Evolutionary conservation across 2,329 filamentous ascomycete species (phyloP), one percentile per base, ranked within the genome.

Genomic region (Colletotrichum agaves): DNA sequence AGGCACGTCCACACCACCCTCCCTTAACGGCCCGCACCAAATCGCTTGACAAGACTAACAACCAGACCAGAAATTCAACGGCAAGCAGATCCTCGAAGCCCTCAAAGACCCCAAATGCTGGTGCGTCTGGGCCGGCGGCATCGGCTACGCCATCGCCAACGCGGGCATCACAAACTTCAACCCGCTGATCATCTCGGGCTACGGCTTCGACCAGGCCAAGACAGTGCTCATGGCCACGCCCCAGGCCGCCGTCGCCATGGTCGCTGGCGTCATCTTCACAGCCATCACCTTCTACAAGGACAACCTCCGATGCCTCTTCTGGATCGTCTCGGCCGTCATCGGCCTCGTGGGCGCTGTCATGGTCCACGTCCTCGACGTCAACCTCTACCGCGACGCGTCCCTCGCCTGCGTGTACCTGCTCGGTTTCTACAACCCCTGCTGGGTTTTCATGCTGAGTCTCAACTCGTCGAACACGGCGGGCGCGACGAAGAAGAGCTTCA

Each of bases 101-200:
- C 71, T 81, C 2, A 63, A 81, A 0, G 85, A 87, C 58, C 78
- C 81, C 11, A 87, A 87, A 74, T 84, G 82, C 0, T 86, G 87
- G 73, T 81, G 91, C 7, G 91, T 88, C 80, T 79, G 90, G 57
- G 83, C 75, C 21, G 87, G 91, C 79, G 80, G 85, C 0, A 75
- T 92, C 49, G 81, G 89, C 33, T 84, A 90, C 72, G 89, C 90
- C 17, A 82, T 92, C 21, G 88, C 90, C 53, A 88, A 92, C 69
- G 88, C 89, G 60, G 90, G 91, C 74, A 86, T 92, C 73, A 91
- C 92, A 75, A 83, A 88, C 73, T 83, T 89, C 72, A 82, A 82
- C 71, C 88, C 89, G 0, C 77, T 91, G n/a, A 90, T 91, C 64
- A 76, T 92, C 6, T 80, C 79, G 13, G 87, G 88, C 0, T 81